phyloP scores from a whole-genome alignment of 176 grass and related monocot species.

The Puya raimondii region DNA sequence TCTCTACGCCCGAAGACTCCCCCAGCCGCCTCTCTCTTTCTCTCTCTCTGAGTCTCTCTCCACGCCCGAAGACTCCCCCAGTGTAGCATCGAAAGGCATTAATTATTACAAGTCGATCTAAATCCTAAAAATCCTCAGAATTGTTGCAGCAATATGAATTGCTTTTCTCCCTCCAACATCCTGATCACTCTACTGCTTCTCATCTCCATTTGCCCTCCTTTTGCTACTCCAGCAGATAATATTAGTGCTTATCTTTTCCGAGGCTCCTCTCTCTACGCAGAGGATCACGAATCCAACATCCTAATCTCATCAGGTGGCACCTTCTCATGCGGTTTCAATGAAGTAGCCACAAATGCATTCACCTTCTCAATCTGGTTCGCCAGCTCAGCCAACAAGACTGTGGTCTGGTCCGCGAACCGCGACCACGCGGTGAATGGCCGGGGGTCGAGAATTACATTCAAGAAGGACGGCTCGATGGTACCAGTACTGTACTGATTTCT shows the following conservation, averaged over 20 bases:
- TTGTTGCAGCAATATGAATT: no score
- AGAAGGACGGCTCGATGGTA: not conserved
- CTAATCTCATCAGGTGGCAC: constrained; percentile 28
- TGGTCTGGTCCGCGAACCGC: constrained; percentile 52
- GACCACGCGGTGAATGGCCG: constrained; percentile 40
- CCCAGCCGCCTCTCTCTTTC: no score
- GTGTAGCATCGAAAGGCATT: no score
- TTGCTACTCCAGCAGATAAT: not conserved
- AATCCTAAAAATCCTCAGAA: no score
- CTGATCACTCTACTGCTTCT: constrained; percentile 10
- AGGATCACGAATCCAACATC: constrained; percentile 9
- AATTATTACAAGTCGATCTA: no score
- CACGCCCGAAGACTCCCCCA: no score
- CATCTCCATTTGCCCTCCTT: not conserved
- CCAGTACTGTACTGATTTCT: not conserved
- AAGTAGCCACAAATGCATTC: constrained; percentile 44
- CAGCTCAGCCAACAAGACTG: constrained; percentile 12
- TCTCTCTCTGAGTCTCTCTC: no score
- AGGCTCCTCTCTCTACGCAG: constrained; percentile 17
- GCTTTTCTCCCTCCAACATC: not conserved
- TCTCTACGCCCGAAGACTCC: no score
- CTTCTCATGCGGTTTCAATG: constrained; percentile 59
- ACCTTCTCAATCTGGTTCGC: constrained; percentile 51
- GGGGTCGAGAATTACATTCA: constrained; percentile 29
- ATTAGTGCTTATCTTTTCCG: not conserved